Conservation (phyloP, 2,329 filamentous ascomycete genomes). For the Botryosphaeria dothidea region DNA sequence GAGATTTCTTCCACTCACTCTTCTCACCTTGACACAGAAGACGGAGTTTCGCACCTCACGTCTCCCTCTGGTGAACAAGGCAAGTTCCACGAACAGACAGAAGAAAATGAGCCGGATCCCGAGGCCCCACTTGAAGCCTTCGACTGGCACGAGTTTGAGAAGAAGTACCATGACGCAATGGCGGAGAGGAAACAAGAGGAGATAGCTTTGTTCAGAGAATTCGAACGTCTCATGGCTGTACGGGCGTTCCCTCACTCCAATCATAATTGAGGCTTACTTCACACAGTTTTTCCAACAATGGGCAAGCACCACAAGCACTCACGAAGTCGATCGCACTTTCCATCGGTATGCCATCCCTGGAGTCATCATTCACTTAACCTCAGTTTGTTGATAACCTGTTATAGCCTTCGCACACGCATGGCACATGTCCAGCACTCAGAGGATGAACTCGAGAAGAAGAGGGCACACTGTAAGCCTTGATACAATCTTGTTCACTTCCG, state of each 20-base stretch:
- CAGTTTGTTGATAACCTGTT: neutral
- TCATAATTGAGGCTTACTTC: slow-evolving; percentile 50
- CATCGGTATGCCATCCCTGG: slow-evolving; percentile 61
- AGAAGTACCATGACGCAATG: slow-evolving; percentile 67
- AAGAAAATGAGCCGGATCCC: slow-evolving; percentile 20
- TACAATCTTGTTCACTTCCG: neutral
- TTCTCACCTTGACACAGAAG: neutral
- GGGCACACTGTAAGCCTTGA: slow-evolving; percentile 75
- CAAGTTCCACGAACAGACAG: no score
- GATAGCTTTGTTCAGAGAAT: slow-evolving; percentile 65
- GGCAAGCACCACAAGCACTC: slow-evolving; percentile 69
- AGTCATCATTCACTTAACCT: neutral
- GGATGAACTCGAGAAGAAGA: slow-evolving; percentile 68
- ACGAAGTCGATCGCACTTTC: slow-evolving; percentile 74
- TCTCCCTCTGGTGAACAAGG: no score
- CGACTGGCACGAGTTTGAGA: slow-evolving; percentile 77
- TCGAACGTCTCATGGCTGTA: slow-evolving; percentile 51
- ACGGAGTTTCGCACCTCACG: no score
- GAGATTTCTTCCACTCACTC: neutral
- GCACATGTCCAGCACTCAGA: slow-evolving; percentile 76
- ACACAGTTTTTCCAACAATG: slow-evolving; percentile 75
- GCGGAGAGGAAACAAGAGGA: slow-evolving; percentile 64
- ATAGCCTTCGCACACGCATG: slow-evolving; percentile 75
- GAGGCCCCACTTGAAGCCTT: slow-evolving; percentile 52
- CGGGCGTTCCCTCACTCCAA: neutral